Conservation (phyloP, 2,329 filamentous ascomycete species). For the Apiospora pterosperma region DNA sequence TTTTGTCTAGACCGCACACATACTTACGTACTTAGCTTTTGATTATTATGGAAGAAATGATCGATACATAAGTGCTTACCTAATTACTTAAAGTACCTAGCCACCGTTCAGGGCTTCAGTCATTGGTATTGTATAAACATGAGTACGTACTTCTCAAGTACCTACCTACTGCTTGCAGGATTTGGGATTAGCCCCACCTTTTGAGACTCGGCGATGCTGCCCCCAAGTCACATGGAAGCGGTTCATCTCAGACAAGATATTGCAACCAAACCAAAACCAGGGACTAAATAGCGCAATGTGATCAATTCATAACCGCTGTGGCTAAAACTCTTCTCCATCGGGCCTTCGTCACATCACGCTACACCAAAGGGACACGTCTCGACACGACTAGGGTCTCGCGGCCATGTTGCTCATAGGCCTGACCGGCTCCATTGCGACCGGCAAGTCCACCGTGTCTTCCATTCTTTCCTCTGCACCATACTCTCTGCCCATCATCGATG, state of each 20-base stretch:
- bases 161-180: too few relatives aligned
- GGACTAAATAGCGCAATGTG: background rate
- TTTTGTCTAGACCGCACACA: background rate
- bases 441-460: slow-evolving; percentile 91
- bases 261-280: background rate
- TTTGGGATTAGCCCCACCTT: background rate
- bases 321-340: background rate
- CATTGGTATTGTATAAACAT: background rate
- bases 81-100: too few relatives aligned
- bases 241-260: background rate
- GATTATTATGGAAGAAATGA: background rate
- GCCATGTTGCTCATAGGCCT: slow-evolving; percentile 90
- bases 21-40: background rate
- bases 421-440: slow-evolving; percentile 95
- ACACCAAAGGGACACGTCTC: background rate
- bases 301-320: background rate
- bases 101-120: background rate
- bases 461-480: slow-evolving; percentile 79
- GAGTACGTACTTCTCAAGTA: too few relatives aligned
- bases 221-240: background rate
- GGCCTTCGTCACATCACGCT: background rate
- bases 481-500: slow-evolving; percentile 87
- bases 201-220: background rate
- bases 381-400: background rate
- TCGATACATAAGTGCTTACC: too few relatives aligned